These are phyloP conservation scores for Sanghuangporus weigelae DNA, from an alignment of 1,284 basidiomycete genomes.

Conservation along the genomic window DNA sequence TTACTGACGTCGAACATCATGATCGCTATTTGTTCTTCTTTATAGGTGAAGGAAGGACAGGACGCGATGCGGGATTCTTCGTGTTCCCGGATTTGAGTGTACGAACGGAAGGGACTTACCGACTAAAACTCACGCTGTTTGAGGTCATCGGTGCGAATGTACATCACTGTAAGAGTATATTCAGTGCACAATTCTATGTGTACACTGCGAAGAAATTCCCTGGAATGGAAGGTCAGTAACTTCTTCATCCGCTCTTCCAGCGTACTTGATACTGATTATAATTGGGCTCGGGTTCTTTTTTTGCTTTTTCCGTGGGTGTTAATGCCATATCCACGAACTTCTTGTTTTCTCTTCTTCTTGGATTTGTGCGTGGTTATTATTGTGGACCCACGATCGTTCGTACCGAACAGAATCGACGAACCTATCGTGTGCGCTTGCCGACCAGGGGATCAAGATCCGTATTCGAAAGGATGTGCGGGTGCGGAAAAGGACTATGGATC, in stretches of 20 bases:
- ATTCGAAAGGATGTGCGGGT: conserved; percentile 86
- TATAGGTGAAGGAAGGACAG: conserved; percentile 16
- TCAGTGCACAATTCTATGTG: conserved; percentile 83
- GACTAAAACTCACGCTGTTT: conserved; percentile 87
- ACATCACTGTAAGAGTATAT: conserved; percentile 84
- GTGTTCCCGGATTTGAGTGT: conserved; percentile 87
- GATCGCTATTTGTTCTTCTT: neutral
- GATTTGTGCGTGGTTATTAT: neutral
- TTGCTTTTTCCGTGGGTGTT: neutral
- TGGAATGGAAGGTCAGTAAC: conserved; percentile 78
- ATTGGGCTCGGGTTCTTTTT: conserved; percentile 15
- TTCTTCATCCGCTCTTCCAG: neutral
- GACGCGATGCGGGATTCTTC: conserved; percentile 81
- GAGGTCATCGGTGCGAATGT: conserved; percentile 88
- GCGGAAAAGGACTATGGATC: conserved; percentile 43
- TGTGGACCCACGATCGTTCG: neutral
- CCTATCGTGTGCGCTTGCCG: conserved; percentile 81
- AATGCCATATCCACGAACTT: no score
- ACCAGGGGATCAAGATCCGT: conserved; percentile 91
- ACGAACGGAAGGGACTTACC: conserved; percentile 81
- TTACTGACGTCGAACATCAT: neutral
- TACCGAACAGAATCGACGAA: conserved; percentile 69
- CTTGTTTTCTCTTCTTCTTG: neutral
- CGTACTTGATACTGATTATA: neutral
- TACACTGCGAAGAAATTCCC: conserved; percentile 95